Base-by-base conservation (phyloP, 768 basidiomycete species). In the Candolleomyces eurysporus region DNA sequence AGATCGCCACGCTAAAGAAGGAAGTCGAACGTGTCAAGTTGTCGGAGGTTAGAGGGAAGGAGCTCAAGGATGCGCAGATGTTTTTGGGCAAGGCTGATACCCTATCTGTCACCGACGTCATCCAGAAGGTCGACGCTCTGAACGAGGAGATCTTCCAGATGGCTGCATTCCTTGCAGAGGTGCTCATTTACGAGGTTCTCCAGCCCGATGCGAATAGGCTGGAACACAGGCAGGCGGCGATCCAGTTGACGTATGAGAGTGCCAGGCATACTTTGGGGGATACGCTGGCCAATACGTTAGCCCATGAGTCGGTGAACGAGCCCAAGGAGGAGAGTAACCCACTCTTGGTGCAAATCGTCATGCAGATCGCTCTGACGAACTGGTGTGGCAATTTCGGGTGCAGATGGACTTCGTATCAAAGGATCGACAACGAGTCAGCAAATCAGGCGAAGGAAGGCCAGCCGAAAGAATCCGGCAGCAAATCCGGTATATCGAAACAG, bases 101-200 rank as follows among this genome's bases (percentile, higher is more conserved):
- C 4, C 69, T 77, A 39, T 79, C 82, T 5, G 78, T 78, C n/a
- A 72, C 75, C 14, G 82, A 84, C 52, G 74, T 84, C 50, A 73
- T 75, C 22, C 68, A 64, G 2, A 75, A 78, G 67, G 70, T 84
- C 3, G 68, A 76, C 48, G 65, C 66, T 4, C 69, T 86, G 21
- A 85, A 85, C 60, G 67, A 76, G 1, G 78, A 82, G 50, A 79
- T 85, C 17, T 72, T 78, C 17, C 82, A 84, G 61, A 72, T 74
- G 13, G 77, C 82, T 0, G 79, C 81, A 0, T 72, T 71, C 57
- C 76, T 84, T 68, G 75, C 81, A 1, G 81, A 84, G 48, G 61
- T 71, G 0, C 74, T 81, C 64, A 68, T 67, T 7, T 68, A 65
- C 17, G 69, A 66, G 43, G 55, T 48, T 36, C 53, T 39, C 40